phyloP scores from a whole-genome alignment of 768 basidiomycete species.

The Kwoniella heveanensis region DNA sequence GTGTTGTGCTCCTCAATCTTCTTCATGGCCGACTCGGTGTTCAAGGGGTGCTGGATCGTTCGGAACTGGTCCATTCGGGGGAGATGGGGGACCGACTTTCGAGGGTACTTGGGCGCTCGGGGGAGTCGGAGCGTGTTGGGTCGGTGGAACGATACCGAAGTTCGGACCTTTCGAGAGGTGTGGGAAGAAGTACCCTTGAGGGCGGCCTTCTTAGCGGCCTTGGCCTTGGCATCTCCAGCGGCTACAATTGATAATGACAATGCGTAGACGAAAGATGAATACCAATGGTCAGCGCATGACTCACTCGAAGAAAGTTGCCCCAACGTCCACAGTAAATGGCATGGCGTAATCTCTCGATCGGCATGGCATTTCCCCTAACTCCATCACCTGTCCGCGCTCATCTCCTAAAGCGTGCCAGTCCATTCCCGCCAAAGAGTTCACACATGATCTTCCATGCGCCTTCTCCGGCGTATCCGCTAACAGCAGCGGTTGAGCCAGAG shows the following conservation, averaged over 20 bases:
- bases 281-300: too few relatives aligned
- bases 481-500: not conserved
- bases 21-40: slow-evolving; percentile 98
- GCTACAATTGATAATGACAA: too few relatives aligned
- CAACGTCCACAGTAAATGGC: too few relatives aligned
- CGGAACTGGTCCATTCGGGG: slow-evolving; percentile 96
- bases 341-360: not conserved
- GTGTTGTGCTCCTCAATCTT: slow-evolving; percentile 99
- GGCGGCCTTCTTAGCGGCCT: slow-evolving; percentile 93
- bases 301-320: too few relatives aligned
- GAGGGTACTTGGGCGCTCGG: slow-evolving; percentile 89
- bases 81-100: slow-evolving; percentile 87
- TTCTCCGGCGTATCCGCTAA: not conserved
- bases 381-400: not conserved
- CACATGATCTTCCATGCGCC: not conserved
- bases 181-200: slow-evolving; percentile 81
- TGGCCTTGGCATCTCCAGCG: slow-evolving; percentile 69
- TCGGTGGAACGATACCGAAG: slow-evolving; percentile 88
- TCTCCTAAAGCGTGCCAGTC: not conserved
- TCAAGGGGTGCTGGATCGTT: slow-evolving; percentile 74
- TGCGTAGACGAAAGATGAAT: too few relatives aligned
- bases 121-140: slow-evolving; percentile 87
- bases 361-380: not conserved
- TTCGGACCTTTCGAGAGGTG: slow-evolving; percentile 76
- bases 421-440: not conserved